Conservation (phyloP, 2,329 filamentous ascomycete species). For the Paraphoma sp. region DNA sequence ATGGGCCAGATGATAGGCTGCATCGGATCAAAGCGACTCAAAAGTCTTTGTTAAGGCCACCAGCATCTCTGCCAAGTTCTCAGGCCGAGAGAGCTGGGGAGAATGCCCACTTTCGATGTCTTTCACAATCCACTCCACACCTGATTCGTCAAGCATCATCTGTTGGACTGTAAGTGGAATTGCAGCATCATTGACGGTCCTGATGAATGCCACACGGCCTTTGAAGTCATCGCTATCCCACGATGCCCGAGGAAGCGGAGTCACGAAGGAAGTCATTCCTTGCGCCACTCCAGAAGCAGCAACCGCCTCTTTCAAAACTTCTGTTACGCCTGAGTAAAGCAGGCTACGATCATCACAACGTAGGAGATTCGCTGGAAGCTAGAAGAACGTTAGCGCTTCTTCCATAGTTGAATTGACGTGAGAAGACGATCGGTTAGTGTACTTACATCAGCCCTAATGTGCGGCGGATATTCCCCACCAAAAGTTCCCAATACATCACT, state of each 20-base stretch:
- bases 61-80: constrained; percentile 31
- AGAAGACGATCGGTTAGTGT: not conserved
- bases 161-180: constrained; percentile 38
- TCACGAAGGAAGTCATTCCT: constrained; percentile 22
- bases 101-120: constrained; percentile 44
- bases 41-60: constrained; percentile 20
- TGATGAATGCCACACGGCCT: constrained; percentile 20
- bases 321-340: constrained; percentile 20
- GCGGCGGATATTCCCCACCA: constrained; percentile 23
- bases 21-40: not conserved
- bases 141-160: constrained; percentile 29
- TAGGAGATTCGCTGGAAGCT: constrained; percentile 20
- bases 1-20: too few relatives aligned
- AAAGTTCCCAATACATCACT: constrained; percentile 17
- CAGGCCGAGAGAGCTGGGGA: constrained; percentile 47
- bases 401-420: not conserved
- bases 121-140: constrained; percentile 34
- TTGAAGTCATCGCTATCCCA: constrained; percentile 22
- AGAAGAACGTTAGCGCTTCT: not conserved
- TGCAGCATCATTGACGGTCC: constrained; percentile 30
- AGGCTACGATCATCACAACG: constrained; percentile 27
- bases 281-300: constrained; percentile 23
- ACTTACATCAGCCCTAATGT: constrained; percentile 25
- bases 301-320: constrained; percentile 12
- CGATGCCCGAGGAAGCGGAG: constrained; percentile 17